Evolutionary conservation across 192 early-diverging fungal genomes (phyloP).

Genomic region (Glomus cerebriforme): DNA sequence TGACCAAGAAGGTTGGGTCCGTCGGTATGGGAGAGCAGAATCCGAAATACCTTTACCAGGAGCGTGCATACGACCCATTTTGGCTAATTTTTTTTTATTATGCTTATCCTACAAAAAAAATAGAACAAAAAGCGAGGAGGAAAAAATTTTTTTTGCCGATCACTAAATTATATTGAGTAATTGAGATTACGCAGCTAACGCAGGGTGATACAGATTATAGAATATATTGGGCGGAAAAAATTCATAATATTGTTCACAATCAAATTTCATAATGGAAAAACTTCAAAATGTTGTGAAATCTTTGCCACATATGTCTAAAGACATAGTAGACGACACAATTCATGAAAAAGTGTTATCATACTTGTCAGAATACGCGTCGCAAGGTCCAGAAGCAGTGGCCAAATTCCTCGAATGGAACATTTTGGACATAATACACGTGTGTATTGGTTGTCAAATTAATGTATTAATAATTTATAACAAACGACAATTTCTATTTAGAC

Average conservation of each 20-base stretch:
- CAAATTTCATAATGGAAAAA: conserved; percentile 34
- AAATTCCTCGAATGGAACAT: conserved; percentile 47
- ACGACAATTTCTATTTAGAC: neutral
- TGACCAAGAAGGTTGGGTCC: conserved; percentile 95
- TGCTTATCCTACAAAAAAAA: conserved; percentile 16
- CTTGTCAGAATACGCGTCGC: conserved; percentile 47
- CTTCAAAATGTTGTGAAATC: conserved; percentile 52
- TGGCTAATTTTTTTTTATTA: conserved; percentile 44
- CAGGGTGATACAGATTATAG: too few relatives aligned
- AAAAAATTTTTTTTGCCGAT: neutral
- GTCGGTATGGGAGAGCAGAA: conserved; percentile 94
- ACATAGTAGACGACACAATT: conserved; percentile 74
- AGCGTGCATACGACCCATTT: conserved; percentile 96
- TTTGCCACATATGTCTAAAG: conserved; percentile 65
- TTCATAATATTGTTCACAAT: too few relatives aligned
- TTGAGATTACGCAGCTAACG: too few relatives aligned
- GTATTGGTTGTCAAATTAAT: neutral
- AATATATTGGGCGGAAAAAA: too few relatives aligned
- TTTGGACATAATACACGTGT: conserved; percentile 42
- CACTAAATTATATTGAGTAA: neutral
- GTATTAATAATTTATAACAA: neutral
- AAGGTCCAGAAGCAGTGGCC: conserved; percentile 35
- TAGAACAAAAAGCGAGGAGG: neutral
- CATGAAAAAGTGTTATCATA: conserved; percentile 78
- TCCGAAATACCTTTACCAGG: conserved; percentile 95